Evolutionary conservation across 1,284 basidiomycete genomes (phyloP), one percentile per base, ranked within the genome.

Genomic region (Pseudomicrostroma phylloplanum): DNA sequence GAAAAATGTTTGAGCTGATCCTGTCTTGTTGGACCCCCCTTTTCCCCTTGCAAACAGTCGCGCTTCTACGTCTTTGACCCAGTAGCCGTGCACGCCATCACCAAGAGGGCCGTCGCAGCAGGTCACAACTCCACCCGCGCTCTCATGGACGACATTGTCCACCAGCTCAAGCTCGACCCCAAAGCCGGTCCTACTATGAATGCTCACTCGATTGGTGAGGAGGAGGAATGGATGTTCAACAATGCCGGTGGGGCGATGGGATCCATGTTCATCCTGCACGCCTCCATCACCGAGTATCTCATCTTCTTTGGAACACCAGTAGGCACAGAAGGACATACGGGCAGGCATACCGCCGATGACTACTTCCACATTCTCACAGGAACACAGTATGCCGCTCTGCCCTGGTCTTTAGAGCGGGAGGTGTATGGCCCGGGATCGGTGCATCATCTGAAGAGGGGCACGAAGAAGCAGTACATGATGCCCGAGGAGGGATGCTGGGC

Each of bases 181-280:
- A 71, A 72, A 57, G 56, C 66, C 2, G 69, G 64, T 2, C 72
- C 68, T 41, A 70, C 69, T 30, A 65, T 78, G 46, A 78, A 78
- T 67, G 63, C 63, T 51, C 63, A 73, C 54, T 65, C 70, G 39
- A 70, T 72, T 51, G 64, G 60, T 39, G 63, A 71, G 57, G 67
- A 65, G 30, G 85, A 85, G 23, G 92, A 97, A 76, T 97, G 94
- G 94, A 86, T 97, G 51, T 91, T 96, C 82, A 97, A 89, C 83
- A 98, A 98, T 77, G 94, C 94, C 0, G 94, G 93, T 19, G 94
- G 96, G 57, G 94, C 96, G 0, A 98, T 97, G 94, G 94, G 82
- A 53, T 87, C 88, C 53, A 97, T 98, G 94, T 96, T 91, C 81
- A 85, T 97, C 81, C 89, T 98, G 69, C 93, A 96, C 77, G 91